Evolutionary conservation across 768 basidiomycete genomes (phyloP).

Genomic region (Mycena crocata): DNA sequence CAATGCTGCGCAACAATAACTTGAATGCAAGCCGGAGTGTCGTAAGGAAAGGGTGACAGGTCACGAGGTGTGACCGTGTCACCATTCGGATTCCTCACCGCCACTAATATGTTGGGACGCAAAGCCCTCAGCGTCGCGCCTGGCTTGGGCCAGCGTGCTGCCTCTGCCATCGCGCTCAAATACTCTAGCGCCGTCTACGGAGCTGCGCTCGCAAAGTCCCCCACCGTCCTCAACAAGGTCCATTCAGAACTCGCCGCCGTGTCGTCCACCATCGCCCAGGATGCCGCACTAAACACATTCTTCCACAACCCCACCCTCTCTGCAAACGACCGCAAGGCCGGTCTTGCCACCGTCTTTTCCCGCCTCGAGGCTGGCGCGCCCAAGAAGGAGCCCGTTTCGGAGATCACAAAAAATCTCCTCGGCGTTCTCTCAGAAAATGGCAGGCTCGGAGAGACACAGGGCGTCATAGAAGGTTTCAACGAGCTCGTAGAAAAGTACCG

Average conservation of each 20-base stretch:
- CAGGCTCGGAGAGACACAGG: conserved; percentile 83
- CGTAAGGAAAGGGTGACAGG: neutral
- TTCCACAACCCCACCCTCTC: conserved; percentile 94
- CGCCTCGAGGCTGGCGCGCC: conserved; percentile 69
- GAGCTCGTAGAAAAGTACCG: conserved; percentile 89
- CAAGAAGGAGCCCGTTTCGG: conserved; percentile 83
- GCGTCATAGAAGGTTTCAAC: conserved; percentile 92
- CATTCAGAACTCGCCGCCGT: conserved; percentile 85
- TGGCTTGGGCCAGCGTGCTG: conserved; percentile 75
- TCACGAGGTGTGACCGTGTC: neutral
- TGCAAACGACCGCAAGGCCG: conserved; percentile 74
- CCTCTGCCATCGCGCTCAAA: conserved; percentile 82
- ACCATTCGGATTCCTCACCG: neutral
- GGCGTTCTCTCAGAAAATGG: conserved; percentile 93
- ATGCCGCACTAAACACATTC: conserved; percentile 75
- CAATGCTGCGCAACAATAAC: neutral
- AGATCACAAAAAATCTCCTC: conserved; percentile 94
- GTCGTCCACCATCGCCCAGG: conserved; percentile 73
- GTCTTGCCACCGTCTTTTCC: conserved; percentile 75
- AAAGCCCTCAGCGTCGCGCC: conserved; percentile 54
- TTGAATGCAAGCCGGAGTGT: neutral
- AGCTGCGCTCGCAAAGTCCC: conserved; percentile 86
- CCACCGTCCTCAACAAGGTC: conserved; percentile 85
- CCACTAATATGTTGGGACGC: conserved; percentile 55
- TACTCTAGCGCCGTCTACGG: conserved; percentile 87